These are phyloP conservation scores for Solanum clarkiae DNA, from an alignment of 257 asterid genomes.

Conservation along the genomic window DNA sequence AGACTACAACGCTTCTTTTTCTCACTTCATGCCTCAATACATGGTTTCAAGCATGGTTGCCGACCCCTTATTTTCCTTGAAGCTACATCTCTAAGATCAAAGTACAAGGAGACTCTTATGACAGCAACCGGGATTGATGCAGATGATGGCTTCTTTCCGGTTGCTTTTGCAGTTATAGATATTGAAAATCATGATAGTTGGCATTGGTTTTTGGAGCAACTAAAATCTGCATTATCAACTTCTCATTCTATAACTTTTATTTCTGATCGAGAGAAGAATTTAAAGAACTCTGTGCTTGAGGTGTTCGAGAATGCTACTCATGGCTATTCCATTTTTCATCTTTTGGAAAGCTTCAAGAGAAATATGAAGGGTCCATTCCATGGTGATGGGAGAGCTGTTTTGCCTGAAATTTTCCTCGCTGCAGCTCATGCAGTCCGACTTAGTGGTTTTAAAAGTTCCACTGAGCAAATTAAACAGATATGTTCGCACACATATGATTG, in stretches of 20 bases:
- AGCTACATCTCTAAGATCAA: constrained; percentile 58
- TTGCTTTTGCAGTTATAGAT: constrained; percentile 71
- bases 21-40: constrained; percentile 43
- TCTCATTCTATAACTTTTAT: constrained; percentile 52
- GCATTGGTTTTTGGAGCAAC: constrained; percentile 78
- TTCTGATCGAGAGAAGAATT: constrained; percentile 68
- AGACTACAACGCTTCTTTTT: constrained; percentile 48
- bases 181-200: constrained; percentile 55
- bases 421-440: constrained; percentile 68
- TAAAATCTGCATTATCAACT: constrained; percentile 49
- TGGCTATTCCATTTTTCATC: constrained; percentile 81
- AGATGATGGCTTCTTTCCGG: constrained; percentile 73
- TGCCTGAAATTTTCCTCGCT: constrained; percentile 55
- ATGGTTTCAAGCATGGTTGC: constrained; percentile 53
- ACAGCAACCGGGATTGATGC: constrained; percentile 78
- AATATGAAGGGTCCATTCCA: constrained; percentile 68
- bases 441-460: constrained; percentile 33
- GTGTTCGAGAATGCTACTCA: constrained; percentile 50
- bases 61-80: constrained; percentile 85
- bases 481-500: constrained; percentile 59
- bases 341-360: constrained; percentile 69
- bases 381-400: constrained; percentile 67
- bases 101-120: constrained; percentile 53
- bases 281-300: constrained; percentile 31
- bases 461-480: constrained; percentile 61